Conservation (phyloP, 306 rosid species). For the Begonia masoniana region DNA sequence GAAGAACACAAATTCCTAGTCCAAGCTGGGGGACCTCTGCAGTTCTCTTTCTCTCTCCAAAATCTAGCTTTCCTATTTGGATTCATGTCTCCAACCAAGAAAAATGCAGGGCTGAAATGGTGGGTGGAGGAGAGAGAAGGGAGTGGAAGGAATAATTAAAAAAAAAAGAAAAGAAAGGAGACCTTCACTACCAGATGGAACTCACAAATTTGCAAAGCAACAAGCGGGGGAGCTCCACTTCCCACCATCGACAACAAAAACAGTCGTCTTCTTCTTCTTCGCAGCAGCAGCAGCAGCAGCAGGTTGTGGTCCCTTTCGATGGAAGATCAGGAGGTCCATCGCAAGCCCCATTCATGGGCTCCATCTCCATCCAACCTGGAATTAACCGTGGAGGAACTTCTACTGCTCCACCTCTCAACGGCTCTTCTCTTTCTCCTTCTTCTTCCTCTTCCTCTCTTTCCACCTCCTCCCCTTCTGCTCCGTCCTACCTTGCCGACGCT, state of each 20-base stretch:
- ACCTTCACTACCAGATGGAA: slow-evolving; percentile 64
- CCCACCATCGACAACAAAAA: slow-evolving; percentile 17
- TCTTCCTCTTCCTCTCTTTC: slow-evolving; percentile 25
- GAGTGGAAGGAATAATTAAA: background rate
- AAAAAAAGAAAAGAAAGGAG: background rate
- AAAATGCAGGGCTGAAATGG: too few relatives aligned
- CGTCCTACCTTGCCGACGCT: slow-evolving; percentile 52
- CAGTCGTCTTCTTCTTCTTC: slow-evolving; percentile 16
- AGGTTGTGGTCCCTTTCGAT: slow-evolving; percentile 50
- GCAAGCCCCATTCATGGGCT: slow-evolving; percentile 41
- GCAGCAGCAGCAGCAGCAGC: slow-evolving; percentile 7
- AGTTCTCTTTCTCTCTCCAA: slow-evolving; percentile 7
- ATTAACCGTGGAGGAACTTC: background rate
- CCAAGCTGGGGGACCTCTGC: slow-evolving; percentile 1
- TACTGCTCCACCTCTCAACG: slow-evolving; percentile 8
- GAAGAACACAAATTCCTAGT: slow-evolving; percentile 39
- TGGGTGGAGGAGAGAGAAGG: too few relatives aligned
- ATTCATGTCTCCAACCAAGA: background rate
- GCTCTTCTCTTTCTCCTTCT: slow-evolving; percentile 21
- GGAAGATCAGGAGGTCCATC: slow-evolving; percentile 26
- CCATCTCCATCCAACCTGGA: slow-evolving; percentile 46
- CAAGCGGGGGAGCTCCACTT: slow-evolving; percentile 19
- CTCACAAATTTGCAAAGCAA: slow-evolving; percentile 61
- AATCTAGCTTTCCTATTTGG: background rate
- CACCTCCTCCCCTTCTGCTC: slow-evolving; percentile 15